Percentiles rank a stretch among this genome's conserved stretches.
Conservation (phyloP, 768 basidiomycete genomes). For the Neoboletus magnificus region DNA sequence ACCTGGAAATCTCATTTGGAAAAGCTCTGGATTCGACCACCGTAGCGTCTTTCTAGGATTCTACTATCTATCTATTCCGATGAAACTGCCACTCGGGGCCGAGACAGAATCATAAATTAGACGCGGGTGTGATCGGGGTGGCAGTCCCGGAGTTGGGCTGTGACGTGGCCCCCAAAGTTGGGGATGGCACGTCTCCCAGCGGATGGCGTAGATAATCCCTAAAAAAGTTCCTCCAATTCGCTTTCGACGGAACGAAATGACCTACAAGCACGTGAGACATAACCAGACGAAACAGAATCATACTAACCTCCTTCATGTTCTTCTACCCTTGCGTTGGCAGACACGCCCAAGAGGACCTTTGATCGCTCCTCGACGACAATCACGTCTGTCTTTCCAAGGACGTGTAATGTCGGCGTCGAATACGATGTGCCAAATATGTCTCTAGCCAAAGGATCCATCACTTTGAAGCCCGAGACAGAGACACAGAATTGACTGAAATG, state of each 20-base stretch:
- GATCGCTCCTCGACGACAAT: conserved; percentile 72
- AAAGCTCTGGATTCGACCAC: not conserved
- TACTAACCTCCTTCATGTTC: conserved; percentile 74
- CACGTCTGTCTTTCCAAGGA: conserved; percentile 74
- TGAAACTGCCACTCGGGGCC: not conserved
- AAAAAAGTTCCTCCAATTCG: conserved; percentile 73
- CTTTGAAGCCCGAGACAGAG: conserved; percentile 69
- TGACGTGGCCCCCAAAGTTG: conserved; percentile 31
- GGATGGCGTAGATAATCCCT: conserved; percentile 61
- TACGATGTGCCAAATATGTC: conserved; percentile 50
- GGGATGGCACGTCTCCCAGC: conserved; percentile 44
- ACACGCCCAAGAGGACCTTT: conserved; percentile 50
- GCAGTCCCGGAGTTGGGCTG: conserved; percentile 45
- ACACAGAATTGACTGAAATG: conserved; percentile 63
- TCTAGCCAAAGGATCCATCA: conserved; percentile 43
- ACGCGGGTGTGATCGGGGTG: conserved; percentile 36
- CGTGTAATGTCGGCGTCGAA: conserved; percentile 72
- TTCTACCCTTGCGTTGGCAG: conserved; percentile 60
- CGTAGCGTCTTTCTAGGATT: not conserved
- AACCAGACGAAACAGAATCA: not conserved
- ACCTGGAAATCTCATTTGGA: not conserved
- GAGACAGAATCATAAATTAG: conserved; percentile 1
- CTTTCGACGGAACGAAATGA: conserved; percentile 81
- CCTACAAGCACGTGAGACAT: conserved; percentile 40
- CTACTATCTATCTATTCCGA: conserved; percentile 4